Evolutionary conservation across 2,329 filamentous ascomycete species (phyloP), one percentile per base, ranked within the genome.

Genomic region (Aureobasidium sp.): DNA sequence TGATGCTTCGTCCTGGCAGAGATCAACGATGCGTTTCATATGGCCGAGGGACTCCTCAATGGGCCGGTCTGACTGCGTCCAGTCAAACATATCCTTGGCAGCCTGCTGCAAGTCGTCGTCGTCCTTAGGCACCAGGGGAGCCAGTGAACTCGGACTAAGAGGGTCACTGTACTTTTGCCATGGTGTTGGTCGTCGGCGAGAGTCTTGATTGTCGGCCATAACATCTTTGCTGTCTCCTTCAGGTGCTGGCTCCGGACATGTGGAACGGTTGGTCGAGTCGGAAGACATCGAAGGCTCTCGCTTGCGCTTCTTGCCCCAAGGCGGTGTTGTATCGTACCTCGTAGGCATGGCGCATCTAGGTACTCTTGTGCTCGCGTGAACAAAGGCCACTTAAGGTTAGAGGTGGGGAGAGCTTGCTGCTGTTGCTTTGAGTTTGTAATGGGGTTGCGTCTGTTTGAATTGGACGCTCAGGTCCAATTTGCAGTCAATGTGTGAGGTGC

Each of bases 251-350:
- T 15, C 25, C 4, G 45, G 15, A 17, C 25, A 9, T 0, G 8
- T 48, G 3, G 45, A 48, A 7, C 9, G 14, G 25, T 48, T 48
- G 7, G 45, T 48, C 45, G 45, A 48, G 25, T 27, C 31, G 45
- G 25, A 29, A 48, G 53, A 57, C 2, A n/a, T 45, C 2, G 55
- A 58, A 14, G 29, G 39, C n/a, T 58, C 55, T 14, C 55, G 55
- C 31, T 58, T 58, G 41, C 55, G 55, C 14, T 48, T 58, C 31
- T 58, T 58, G 29, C 42, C 55, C 55, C 55, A 58, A 8, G 55
- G 55, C 20, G 55, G 55, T 3, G 42, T 58, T 5, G 55, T 58
- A 0, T 47, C n/a, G 3, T 58, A 44, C 25, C 39, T 39, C 8
- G 29, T 29, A 17, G 55, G 55, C 55, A 58, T 58, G 12, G 9